A percentile compares a stretch with the other conserved stretches of the same genome.
Evolutionary conservation across 1,284 basidiomycete species (phyloP).

Genomic region (Rhodotorula sp.): DNA sequence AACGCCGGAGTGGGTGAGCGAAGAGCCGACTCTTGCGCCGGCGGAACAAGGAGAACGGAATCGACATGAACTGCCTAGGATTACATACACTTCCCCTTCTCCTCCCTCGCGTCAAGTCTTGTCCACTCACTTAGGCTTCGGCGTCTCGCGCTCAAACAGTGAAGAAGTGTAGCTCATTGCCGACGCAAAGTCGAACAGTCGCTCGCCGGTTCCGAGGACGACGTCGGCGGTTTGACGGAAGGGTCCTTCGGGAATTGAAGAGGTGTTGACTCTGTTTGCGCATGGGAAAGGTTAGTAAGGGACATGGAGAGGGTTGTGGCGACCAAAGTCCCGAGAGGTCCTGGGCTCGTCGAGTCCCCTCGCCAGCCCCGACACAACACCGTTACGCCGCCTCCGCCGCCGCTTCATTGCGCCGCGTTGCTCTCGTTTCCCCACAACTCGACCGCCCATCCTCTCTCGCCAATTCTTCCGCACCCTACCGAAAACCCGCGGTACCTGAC

Average conservation of each 20-base stretch:
- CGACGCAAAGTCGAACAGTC: conserved; percentile 62
- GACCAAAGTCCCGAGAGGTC: background rate
- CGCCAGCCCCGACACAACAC: no score
- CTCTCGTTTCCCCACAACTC: background rate
- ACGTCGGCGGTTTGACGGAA: conserved; percentile 64
- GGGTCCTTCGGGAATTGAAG: conserved; percentile 42
- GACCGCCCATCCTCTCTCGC: no score
- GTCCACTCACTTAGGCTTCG: conserved; percentile 4
- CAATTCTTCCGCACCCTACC: no score
- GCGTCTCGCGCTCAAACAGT: conserved; percentile 39
- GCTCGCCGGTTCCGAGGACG: conserved; percentile 83
- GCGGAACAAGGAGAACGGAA: no score
- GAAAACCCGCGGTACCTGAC: background rate
- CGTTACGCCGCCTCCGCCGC: no score
- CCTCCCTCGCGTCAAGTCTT: no score
- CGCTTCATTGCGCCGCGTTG: no score
- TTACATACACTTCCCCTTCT: no score
- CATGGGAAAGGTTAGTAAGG: background rate
- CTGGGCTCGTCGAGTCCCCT: no score
- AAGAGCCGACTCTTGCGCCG: no score
- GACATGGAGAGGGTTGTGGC: background rate
- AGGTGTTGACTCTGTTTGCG: conserved; percentile 35
- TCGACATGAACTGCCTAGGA: no score
- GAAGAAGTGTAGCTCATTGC: conserved; percentile 36
- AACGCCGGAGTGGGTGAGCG: no score